Base-by-base conservation (phyloP, 768 basidiomycete genomes). In the Termitomyces sp. region DNA sequence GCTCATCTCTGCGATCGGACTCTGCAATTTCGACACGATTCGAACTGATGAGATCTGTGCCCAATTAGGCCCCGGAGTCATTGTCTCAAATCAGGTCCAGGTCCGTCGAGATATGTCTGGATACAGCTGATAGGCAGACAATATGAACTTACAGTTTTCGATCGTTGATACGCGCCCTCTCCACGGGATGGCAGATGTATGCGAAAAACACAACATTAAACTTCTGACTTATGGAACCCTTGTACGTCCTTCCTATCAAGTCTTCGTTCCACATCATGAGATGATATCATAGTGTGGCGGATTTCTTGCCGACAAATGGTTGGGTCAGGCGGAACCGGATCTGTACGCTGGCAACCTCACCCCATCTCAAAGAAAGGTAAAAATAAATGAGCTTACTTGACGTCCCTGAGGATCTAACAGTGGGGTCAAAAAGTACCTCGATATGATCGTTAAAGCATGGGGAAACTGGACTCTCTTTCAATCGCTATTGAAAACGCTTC, bases 1-100 rank as follows among this genome's bases (percentile, higher is more conserved):
- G 4, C 67, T 81, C 59, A 87, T 92, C 61, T 72, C 78, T 20
- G 79, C 83, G 16, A 79, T 93, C 26, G 91, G 91, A 2, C 75
- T 93, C 43, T 89, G 88, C 71, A 93, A 93, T 69, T 93, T 93
- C 63, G 91, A 93, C 71, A 72, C 89, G 0, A 78, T 81, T 45
- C 79, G 82, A 48, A 89, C 85, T 39, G 87, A 91, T 67, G 89
- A 93, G 69, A 90, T 93, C 53, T 93, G 92, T 71, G 83, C 86
- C 16, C 79, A 82, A 47, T 72, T 91, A 24, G 89, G 88, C 5
- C 82, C 84, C 1, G 88, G 85, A 3, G 79, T 79, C 32, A 82
- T 93, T 47, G 87, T 89, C 36, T 87, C 90, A 10, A 93, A 93
- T 69, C 91, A 93, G 72, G 84, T 93, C 8, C 91, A 89, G 79